Percentiles rank a stretch among this genome's conserved stretches.
These are phyloP conservation scores for Wakefieldia striispora DNA, from an alignment of 768 basidiomycete genomes.

Conservation along the genomic window DNA sequence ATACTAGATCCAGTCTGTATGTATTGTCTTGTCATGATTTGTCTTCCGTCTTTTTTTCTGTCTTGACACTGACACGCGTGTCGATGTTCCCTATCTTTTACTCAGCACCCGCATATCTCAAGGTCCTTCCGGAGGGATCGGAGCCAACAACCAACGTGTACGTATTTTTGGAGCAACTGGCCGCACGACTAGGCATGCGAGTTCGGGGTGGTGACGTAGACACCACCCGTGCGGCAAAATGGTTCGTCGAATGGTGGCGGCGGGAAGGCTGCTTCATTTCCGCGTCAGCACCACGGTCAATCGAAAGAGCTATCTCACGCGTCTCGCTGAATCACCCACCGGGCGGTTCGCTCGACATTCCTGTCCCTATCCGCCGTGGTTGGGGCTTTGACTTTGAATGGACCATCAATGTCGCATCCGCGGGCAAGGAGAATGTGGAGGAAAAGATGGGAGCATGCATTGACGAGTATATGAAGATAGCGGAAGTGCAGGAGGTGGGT, in stretches of 20 bases:
- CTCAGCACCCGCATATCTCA: slow-evolving; percentile 70
- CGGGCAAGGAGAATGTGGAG: slow-evolving; percentile 41
- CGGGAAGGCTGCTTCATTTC: slow-evolving; percentile 62
- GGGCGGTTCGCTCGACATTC: background rate
- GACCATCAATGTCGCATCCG: slow-evolving; percentile 32
- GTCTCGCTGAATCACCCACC: background rate
- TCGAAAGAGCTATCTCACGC: background rate
- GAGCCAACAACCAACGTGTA: slow-evolving; percentile 59
- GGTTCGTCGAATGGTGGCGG: slow-evolving; percentile 89
- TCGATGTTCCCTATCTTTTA: background rate
- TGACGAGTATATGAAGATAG: slow-evolving; percentile 45
- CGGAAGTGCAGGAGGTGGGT: slow-evolving; percentile 51
- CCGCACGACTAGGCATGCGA: slow-evolving; percentile 77
- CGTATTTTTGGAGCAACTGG: slow-evolving; percentile 68
- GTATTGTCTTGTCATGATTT: slow-evolving; percentile 23
- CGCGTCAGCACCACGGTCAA: slow-evolving; percentile 39
- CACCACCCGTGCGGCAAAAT: slow-evolving; percentile 65
- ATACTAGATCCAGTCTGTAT: slow-evolving; percentile 68
- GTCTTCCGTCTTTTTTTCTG: slow-evolving; percentile 4
- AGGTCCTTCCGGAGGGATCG: slow-evolving; percentile 53
- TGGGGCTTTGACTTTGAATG: slow-evolving; percentile 90
- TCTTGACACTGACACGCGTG: slow-evolving; percentile 1
- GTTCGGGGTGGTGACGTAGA: slow-evolving; percentile 74
- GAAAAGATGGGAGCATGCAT: slow-evolving; percentile 71
- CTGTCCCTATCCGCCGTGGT: slow-evolving; percentile 44